Evolutionary conservation across 352 stramenopile genomes (phyloP), one percentile per base, ranked within the genome.

Genomic region (Globisporangium orthogonon): DNA sequence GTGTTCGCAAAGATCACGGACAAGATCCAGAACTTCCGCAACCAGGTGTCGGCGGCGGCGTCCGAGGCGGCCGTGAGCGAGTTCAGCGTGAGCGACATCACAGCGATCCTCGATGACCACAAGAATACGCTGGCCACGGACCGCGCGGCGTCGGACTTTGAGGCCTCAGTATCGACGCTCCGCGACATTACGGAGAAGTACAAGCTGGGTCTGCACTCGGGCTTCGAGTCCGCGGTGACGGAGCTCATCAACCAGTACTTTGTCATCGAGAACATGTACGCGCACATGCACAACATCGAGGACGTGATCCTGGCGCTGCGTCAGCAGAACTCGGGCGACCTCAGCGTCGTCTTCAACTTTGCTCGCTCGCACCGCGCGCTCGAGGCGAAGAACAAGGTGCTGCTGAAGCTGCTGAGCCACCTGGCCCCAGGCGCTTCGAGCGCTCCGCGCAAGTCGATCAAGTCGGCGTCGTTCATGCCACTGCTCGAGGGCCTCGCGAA

Each of bases 341-440:
- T 96, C 50, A 63, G 63, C 40, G 72, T 71, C 43, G 82, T 98
- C 4, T 94, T 96, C 46, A 69, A 87, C 35, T 92, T 98, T 40
- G 96, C 91, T 50, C 88, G 95, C 40, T 88, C 94, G 15, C 95
- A 99, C 79, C 68, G 87, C 40, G 83, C 93, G 45, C 66, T 99
- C 7, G 71, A 94, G 39, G 83, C 73, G 54, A 89, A 91, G 67
- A 94, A 91, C 74, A 86, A 85, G 60, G 65, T 92, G 61, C 61
- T 95, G 56, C 63, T 95, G 14, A 67, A 89, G 56, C 67, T 94
- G n/a, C 69, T 94, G 6, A 56, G 52, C 2, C 71, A 85, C 48
- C 71, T 94, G 60, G 62, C 77, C 23, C 67, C 66, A 3, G 69
- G 66, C 33, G 68, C 67, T 28, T 47, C 69, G 29, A 57, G 61